Conservation (phyloP, 148 eudicot species). For the Nepenthes mirabilis region DNA sequence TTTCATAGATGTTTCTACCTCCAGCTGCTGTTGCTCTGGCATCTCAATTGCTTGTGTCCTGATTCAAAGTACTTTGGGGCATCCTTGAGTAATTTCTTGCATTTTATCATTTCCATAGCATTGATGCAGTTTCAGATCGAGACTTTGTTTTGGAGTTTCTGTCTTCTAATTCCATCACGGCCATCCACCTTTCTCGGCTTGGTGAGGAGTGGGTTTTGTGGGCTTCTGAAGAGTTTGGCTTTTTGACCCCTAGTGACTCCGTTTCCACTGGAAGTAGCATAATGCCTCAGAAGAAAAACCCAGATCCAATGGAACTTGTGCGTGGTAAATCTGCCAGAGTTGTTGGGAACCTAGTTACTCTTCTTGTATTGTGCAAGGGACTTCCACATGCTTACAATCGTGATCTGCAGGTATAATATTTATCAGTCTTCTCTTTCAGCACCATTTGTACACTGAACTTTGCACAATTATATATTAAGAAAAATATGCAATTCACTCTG, state of each 20-base stretch:
- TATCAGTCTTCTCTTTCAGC: neutral
- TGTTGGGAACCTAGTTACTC: conserved; percentile 77
- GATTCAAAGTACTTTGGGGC: neutral
- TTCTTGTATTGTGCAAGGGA: conserved; percentile 95
- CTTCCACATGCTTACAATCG: conserved; percentile 98
- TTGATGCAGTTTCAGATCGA: conserved; percentile 97
- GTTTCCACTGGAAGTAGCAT: conserved; percentile 99
- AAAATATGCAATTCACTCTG: too few species aligned
- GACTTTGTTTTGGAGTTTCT: conserved; percentile 95
- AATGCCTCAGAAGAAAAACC: conserved; percentile 99
- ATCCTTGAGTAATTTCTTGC: conserved; percentile 9
- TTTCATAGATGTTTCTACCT: too few species aligned
- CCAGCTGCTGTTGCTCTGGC: too few species aligned
- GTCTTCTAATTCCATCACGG: conserved; percentile 84
- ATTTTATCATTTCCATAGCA: conserved; percentile 41
- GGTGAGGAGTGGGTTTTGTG: conserved; percentile 99
- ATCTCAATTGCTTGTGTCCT: too few species aligned
- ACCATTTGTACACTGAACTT: neutral
- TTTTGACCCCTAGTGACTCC: conserved; percentile 76
- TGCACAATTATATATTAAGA: too few species aligned
- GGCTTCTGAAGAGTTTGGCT: conserved; percentile 98
- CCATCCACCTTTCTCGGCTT: conserved; percentile 89
- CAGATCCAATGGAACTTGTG: conserved; percentile 99
- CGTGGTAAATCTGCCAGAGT: conserved; percentile 96
- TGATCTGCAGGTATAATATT: conserved; percentile 65